Conservation (phyloP, 176 grass and related monocot species). For the Phoenix dactylifera region DNA sequence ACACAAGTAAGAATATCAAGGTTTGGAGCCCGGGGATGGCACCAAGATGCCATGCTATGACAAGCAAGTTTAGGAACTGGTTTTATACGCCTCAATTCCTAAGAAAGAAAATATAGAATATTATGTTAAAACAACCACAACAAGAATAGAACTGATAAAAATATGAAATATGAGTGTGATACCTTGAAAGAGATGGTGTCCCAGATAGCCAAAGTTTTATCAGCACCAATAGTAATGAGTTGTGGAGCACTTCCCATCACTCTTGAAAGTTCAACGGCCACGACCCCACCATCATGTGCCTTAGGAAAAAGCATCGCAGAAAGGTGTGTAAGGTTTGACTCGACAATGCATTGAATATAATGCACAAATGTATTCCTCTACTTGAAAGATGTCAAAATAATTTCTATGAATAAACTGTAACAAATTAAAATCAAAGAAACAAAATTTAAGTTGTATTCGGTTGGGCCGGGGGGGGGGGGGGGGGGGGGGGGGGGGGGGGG, state of each 20-base stretch:
- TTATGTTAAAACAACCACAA: slow-evolving; percentile 9
- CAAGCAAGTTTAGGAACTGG: slow-evolving; percentile 96
- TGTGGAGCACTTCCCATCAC: slow-evolving; percentile 92
- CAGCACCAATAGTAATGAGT: slow-evolving; percentile 96
- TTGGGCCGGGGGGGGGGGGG: no score
- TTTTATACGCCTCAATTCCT: slow-evolving; percentile 99
- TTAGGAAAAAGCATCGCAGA: slow-evolving; percentile 2
- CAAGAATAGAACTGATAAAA: no score
- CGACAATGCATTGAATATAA: no score
- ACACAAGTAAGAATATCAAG: slow-evolving; percentile 99
- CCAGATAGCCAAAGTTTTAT: slow-evolving; percentile 99
- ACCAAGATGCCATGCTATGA: slow-evolving; percentile 99
- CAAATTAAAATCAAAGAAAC: no score
- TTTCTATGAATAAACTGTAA: no score
- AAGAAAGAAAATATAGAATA: slow-evolving; percentile 14
- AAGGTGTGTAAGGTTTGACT: no score
- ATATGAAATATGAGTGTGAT: slow-evolving; percentile 2
- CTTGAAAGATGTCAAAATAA: no score
- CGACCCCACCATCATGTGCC: slow-evolving; percentile 97
- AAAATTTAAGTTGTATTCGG: no score
- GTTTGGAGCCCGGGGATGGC: slow-evolving; percentile 92
- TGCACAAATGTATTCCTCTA: no score
- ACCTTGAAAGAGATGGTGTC: slow-evolving; percentile 98
- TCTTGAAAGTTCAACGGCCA: slow-evolving; percentile 92
- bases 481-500: no score